Conservation (phyloP, 73 alveolate genomes). For the Paramecium caudatum region DNA sequence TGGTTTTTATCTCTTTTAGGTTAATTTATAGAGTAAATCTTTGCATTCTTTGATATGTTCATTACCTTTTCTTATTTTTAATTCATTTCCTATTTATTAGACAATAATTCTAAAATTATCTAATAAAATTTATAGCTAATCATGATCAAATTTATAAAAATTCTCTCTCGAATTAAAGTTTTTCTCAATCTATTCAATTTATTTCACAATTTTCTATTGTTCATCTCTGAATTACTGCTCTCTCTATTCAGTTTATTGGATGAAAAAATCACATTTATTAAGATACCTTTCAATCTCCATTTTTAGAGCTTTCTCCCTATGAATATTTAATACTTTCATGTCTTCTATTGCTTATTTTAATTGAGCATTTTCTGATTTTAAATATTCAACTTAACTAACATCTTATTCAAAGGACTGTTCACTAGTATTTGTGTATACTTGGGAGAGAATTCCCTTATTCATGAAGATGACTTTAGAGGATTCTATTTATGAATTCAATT, state of each 20-base stretch:
- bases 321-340: background rate
- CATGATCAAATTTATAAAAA: background rate
- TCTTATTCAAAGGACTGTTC: too few species aligned
- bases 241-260: background rate
- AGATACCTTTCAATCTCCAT: constrained; percentile 31
- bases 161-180: constrained; percentile 43
- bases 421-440: too few species aligned
- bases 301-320: constrained; percentile 12
- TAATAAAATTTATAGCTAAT: background rate
- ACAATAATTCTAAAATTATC: constrained; percentile 24
- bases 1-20: background rate
- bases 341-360: constrained; percentile 2
- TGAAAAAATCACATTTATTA: constrained; percentile 30
- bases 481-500: background rate
- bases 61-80: constrained; percentile 34
- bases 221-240: constrained; percentile 12
- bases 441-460: too few species aligned
- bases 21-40: constrained; percentile 25
- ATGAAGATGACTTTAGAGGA: background rate
- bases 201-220: constrained; percentile 3
- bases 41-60: constrained; percentile 59
- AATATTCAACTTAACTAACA: background rate
- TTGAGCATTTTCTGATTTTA: constrained; percentile 22
- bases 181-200: background rate
- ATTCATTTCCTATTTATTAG: background rate